Evolutionary conservation across 495 filamentous ascomycete genomes (phyloP).

Genomic region (Hypoxylon rickii): DNA sequence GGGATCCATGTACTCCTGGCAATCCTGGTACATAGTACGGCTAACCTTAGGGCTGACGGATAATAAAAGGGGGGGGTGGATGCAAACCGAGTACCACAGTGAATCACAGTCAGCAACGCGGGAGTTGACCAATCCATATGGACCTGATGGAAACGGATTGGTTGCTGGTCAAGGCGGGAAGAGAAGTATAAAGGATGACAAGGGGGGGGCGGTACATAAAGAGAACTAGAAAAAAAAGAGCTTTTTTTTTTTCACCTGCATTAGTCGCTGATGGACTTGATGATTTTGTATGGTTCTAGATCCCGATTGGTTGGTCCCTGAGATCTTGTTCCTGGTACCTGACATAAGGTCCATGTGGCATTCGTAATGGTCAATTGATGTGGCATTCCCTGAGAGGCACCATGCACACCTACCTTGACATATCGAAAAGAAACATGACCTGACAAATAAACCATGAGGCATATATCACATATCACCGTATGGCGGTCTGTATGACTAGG

Average conservation of each 20-base stretch:
- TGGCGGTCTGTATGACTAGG: slow-evolving; percentile 15
- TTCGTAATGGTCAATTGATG: slow-evolving; percentile 14
- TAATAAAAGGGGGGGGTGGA: slow-evolving; percentile 17
- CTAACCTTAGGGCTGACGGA: slow-evolving; percentile 31
- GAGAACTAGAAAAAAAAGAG: slow-evolving; percentile 22
- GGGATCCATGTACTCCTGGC: neutral
- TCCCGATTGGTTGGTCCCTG: slow-evolving; percentile 26
- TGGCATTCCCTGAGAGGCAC: slow-evolving; percentile 39
- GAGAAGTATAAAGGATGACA: slow-evolving; percentile 21
- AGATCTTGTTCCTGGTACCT: slow-evolving; percentile 44
- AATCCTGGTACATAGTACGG: slow-evolving; percentile 1
- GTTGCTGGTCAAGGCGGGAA: slow-evolving; percentile 8
- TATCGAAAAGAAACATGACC: slow-evolving; percentile 1
- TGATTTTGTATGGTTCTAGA: slow-evolving; percentile 18
- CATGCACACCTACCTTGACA: slow-evolving; percentile 10
- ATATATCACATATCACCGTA: slow-evolving; percentile 25
- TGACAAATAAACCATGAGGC: slow-evolving; percentile 21
- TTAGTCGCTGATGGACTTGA: slow-evolving; percentile 17
- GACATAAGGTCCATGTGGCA: slow-evolving; percentile 39
- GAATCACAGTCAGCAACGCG: slow-evolving; percentile 1
- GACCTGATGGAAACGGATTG: slow-evolving; percentile 9
- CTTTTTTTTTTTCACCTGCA: slow-evolving; percentile 20
- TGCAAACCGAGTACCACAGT: slow-evolving; percentile 1
- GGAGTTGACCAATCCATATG: slow-evolving; percentile 17
- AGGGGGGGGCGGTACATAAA: slow-evolving; percentile 22